These are phyloP conservation scores for Psilocybe sp. DNA, from an alignment of 768 basidiomycete genomes.

Conservation along the genomic window DNA sequence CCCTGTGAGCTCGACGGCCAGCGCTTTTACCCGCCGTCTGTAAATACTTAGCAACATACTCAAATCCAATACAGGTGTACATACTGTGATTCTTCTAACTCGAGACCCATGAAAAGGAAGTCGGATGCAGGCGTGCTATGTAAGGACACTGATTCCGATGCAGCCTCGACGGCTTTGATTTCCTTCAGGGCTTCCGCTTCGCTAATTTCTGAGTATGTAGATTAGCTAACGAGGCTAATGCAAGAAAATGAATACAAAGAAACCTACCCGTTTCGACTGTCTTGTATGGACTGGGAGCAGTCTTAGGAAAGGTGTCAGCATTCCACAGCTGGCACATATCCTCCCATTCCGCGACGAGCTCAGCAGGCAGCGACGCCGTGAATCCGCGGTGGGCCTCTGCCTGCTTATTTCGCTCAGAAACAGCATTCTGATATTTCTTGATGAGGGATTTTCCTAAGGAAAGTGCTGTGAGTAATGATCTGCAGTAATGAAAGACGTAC, in stretches of 20 bases:
- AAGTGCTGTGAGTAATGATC: background rate
- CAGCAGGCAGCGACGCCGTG: background rate
- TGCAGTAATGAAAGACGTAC: no score
- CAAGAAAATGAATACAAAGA: background rate
- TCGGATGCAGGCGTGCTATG: background rate
- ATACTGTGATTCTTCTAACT: constrained; percentile 6
- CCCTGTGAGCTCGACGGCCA: no score
- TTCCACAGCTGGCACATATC: constrained; percentile 2
- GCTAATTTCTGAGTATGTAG: background rate
- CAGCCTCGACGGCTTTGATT: background rate
- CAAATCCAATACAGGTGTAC: no score
- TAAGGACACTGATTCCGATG: background rate
- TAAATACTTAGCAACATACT: no score
- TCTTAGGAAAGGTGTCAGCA: constrained; percentile 2
- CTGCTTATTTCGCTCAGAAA: constrained; percentile 8
- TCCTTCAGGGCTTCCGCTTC: background rate
- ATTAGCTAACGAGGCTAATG: background rate
- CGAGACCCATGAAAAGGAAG: constrained; percentile 1
- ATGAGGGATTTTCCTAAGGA: constrained; percentile 1
- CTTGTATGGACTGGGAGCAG: background rate
- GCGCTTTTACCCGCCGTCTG: no score
- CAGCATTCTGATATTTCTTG: background rate
- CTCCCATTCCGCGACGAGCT: background rate
- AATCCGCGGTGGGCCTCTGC: constrained; percentile 8
- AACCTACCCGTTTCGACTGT: background rate